Conservation (phyloP, 2,329 filamentous ascomycete genomes). For the Catunica adiposa region DNA sequence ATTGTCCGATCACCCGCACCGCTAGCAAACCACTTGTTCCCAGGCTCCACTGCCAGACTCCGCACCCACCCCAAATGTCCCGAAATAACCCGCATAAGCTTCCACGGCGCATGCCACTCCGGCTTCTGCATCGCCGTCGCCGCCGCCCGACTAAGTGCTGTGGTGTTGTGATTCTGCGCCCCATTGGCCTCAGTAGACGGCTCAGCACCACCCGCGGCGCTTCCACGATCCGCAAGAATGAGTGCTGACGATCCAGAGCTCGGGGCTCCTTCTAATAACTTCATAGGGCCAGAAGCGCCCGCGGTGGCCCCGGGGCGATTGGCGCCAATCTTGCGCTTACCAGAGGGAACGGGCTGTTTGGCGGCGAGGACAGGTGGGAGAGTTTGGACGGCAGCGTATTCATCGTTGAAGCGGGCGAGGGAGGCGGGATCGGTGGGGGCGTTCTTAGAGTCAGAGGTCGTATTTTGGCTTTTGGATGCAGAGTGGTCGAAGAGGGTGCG, state of each 20-base stretch:
- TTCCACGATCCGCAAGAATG: background rate
- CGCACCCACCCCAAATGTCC: conserved; percentile 94
- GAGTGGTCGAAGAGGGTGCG: conserved; percentile 15
- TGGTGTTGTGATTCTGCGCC: conserved; percentile 10
- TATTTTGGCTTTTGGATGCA: conserved; percentile 25
- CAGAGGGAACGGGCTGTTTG: conserved; percentile 44
- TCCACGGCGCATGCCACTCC: conserved; percentile 97
- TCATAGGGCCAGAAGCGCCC: conserved; percentile 16
- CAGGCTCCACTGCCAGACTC: conserved; percentile 76
- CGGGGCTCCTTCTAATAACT: conserved; percentile 27
- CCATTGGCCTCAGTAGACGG: background rate
- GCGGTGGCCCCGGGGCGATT: background rate
- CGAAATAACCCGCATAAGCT: conserved; percentile 92
- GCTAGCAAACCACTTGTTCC: conserved; percentile 94
- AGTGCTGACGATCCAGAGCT: conserved; percentile 19
- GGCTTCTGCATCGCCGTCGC: conserved; percentile 43
- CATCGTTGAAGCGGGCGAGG: conserved; percentile 42
- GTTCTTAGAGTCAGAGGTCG: conserved; percentile 19
- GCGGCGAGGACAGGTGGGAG: conserved; percentile 64
- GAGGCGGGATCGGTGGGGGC: conserved; percentile 16
- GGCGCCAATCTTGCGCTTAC: conserved; percentile 10
- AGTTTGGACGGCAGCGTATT: conserved; percentile 64
- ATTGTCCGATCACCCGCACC: conserved; percentile 92
- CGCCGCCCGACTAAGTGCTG: conserved; percentile 19
- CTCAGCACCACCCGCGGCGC: background rate